A percentile compares a stretch with the other conserved stretches of the same genome.
These are phyloP conservation scores for Globisporangium okanoganense DNA, from an alignment of 352 stramenopile genomes.

Conservation along the genomic window DNA sequence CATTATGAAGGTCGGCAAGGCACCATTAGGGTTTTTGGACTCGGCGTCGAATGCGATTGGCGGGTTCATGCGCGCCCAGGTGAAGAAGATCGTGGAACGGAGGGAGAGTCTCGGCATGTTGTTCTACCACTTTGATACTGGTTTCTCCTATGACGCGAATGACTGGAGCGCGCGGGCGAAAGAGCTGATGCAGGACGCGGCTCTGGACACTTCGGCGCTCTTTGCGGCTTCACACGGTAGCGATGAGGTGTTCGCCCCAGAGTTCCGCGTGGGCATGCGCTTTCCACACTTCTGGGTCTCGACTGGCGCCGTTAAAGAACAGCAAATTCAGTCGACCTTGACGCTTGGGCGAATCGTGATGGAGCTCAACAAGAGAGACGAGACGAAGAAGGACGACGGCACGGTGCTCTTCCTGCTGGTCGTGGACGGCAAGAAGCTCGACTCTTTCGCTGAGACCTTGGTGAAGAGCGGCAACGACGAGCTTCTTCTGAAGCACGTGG, in stretches of 20 bases:
- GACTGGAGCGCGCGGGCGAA: constrained; percentile 42
- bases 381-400: constrained; percentile 1
- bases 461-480: background rate
- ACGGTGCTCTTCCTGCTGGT: constrained; percentile 60
- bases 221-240: constrained; percentile 22
- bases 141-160: constrained; percentile 63
- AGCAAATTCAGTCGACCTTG: constrained; percentile 49
- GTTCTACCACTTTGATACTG: constrained; percentile 87
- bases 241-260: constrained; percentile 37
- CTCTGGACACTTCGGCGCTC: constrained; percentile 44
- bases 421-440: constrained; percentile 24
- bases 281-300: constrained; percentile 69
- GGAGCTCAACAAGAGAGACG: constrained; percentile 13
- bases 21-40: constrained; percentile 57
- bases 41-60: constrained; percentile 40
- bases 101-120: constrained; percentile 73
- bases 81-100: constrained; percentile 51
- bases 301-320: background rate
- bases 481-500: constrained; percentile 27
- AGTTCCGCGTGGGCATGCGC: constrained; percentile 46
- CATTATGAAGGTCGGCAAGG: constrained; percentile 65
- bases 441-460: background rate
- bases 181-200: constrained; percentile 55
- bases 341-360: constrained; percentile 27
- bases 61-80: constrained; percentile 48